Percentiles rank a stretch among this genome's conserved stretches.
Conservation (phyloP, 345 rosid genomes). For the Citrus maxima region DNA sequence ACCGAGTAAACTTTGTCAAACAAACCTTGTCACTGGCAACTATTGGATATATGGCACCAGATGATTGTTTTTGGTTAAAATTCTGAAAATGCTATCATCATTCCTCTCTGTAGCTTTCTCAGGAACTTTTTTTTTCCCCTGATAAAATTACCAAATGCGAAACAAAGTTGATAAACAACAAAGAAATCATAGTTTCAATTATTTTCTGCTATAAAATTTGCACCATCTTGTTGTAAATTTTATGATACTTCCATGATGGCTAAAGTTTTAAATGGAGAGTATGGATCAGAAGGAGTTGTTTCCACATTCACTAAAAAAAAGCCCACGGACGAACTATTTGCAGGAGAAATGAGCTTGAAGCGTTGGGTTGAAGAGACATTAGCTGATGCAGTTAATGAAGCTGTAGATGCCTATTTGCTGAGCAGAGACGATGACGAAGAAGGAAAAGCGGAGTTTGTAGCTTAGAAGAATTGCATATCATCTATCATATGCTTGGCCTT, state of each 20-base stretch:
- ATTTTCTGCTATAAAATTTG: no score
- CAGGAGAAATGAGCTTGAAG: slow-evolving; percentile 13
- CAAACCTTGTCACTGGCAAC: not conserved
- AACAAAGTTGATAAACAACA: no score
- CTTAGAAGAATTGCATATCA: slow-evolving; percentile 7
- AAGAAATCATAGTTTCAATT: no score
- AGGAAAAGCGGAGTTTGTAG: not conserved
- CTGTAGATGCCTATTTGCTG: slow-evolving; percentile 3
- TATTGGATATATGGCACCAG: not conserved
- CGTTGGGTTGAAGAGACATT: slow-evolving; percentile 1
- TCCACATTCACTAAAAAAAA: slow-evolving; percentile 15
- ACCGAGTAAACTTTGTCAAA: not conserved
- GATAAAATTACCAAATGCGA: no score
- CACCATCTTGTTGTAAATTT: no score
- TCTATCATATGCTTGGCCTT: not conserved
- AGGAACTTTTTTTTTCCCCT: no score
- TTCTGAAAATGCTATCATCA: no score
- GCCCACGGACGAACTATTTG: slow-evolving; percentile 12
- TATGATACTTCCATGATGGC: not conserved
- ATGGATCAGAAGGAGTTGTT: slow-evolving; percentile 12
- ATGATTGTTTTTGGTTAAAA: not conserved
- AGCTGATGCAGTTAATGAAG: not conserved
- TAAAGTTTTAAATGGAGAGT: slow-evolving; percentile 1
- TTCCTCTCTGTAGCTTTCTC: no score
- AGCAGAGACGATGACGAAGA: not conserved